Percentiles rank a stretch among this genome's conserved stretches.
Conservation (phyloP, 306 rosid species). For the Carpinus viminea region DNA sequence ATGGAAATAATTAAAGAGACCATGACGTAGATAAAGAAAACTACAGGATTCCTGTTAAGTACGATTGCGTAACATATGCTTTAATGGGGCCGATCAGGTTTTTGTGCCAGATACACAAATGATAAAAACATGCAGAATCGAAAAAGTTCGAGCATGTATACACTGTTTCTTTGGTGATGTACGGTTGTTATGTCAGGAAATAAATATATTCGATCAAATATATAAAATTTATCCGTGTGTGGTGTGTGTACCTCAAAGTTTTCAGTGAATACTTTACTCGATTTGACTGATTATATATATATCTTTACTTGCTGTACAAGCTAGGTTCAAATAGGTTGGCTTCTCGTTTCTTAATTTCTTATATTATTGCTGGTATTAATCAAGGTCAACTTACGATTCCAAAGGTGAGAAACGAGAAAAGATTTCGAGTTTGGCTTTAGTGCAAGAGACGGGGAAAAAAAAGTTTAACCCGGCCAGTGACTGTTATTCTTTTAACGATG, state of each 20-base stretch:
- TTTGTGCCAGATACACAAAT: no score
- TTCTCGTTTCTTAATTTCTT: no score
- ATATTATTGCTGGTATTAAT: neutral
- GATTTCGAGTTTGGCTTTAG: neutral
- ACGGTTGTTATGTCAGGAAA: no score
- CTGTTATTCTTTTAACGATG: neutral
- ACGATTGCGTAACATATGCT: neutral
- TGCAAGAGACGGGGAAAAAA: neutral
- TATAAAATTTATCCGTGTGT: no score
- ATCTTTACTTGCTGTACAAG: neutral
- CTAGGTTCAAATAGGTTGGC: neutral
- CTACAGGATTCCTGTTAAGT: neutral
- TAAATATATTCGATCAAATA: no score
- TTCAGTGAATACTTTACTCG: neutral
- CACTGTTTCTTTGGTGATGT: neutral
- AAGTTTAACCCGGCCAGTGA: neutral
- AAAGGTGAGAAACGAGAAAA: neutral
- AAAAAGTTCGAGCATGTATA: no score
- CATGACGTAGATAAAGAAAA: neutral
- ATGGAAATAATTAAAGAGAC: neutral
- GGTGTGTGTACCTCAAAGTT: neutral
- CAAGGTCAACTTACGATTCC: constrained; percentile 13
- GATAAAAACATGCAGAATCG: no score
- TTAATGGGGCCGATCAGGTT: no score
- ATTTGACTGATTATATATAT: neutral